Base-by-base conservation (phyloP, 2,329 filamentous ascomycete genomes). In the Reticulascus tulasneorum region DNA sequence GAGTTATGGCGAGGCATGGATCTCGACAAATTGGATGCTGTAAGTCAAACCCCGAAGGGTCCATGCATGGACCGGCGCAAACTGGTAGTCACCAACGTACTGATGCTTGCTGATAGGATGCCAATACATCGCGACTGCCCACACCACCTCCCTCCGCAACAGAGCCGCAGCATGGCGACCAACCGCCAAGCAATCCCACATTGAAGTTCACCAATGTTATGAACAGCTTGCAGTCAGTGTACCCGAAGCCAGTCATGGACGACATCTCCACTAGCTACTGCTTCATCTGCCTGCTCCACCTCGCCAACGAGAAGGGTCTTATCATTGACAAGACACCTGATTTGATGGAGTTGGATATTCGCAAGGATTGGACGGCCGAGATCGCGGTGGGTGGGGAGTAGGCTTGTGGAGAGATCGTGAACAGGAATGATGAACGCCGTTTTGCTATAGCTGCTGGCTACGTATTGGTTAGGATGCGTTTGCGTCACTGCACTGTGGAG, bases 211-310 rank as follows among this genome's bases (percentile, higher is more conserved):
- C 90, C 1, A 71, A 84, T 15, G 82, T 98, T 41, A 94, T 98
- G 80, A 94, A 94, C 56, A 82, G 82, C 44, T 67, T 98, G 29
- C 86, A 94, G 56, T 64, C 73, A 5, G 88, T 95, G 7, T 98
- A 98, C 54, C 83, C 89, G 9, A 85, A 86, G 59, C 75, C 86
- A 48, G 79, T 81, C 42, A 86, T 98, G 79, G 81, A 84, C 42
- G 93, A 98, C 61, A 97, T 98, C 53, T 95, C 89, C 23, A 98
- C 93, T 0, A 94, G 77, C 45, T 84, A 68, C 63, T 94, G 93
- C 59, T 98, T 97, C 64, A 98, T 98, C 54, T 94, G 86, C 52
- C 65, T 95, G 39, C 67, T 96, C 47, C 90, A 96, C 62, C 59
- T 96, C 52, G 90, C 90, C 41, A 96, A 96, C 62, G 90, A 96